Evolutionary conservation across 495 filamentous ascomycete genomes (phyloP), one percentile per base, ranked within the genome.

Genomic region (Xylaria curta): DNA sequence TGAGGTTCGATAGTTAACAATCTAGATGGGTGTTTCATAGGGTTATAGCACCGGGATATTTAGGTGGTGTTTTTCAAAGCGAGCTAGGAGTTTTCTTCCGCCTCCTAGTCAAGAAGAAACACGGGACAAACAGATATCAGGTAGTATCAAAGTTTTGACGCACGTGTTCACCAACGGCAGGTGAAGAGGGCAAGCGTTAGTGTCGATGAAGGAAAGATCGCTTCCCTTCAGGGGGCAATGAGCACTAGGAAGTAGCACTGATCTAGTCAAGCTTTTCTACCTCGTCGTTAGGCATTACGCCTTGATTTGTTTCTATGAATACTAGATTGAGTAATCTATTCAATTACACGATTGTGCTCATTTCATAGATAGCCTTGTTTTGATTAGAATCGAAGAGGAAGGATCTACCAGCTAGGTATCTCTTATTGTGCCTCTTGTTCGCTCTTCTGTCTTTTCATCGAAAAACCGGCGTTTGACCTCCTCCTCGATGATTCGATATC

Each of bases 161-260:
- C 10, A 28, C 51, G 28, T 54, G 13, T 28, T 12, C 24, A 26
- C 4, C 51, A 15, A 54, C 10, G 26, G 26, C 53, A 54, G 26
- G 51, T 24, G 51, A 49, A 17, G 4, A 49, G 17, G 47, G 47
- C 47, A 51, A 21, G 47, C 19, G n/a, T 53, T 13, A 53, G 21
- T 13, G 19, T 47, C 5, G 17, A 49, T 24, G 62, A 33, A 49
- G 63, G 63, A 66, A 66, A 53, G 63, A 66, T 51, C 63, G 47
- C 28, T 66, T 51, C 19, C 19, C 63, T 38, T 38, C 19, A 7
- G 44, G 28, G 3, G 12, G 15, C 44, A 13, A 21, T 10, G 21
- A 42, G 33, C 8, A 6, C 21, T 21, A 40, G 59, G 36, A 12
- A 42, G 9, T 7, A 31, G 28, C 28, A 31, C 28, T 31, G 28